Evolutionary conservation across 192 early-diverging fungal species (phyloP).

Genomic region (Cladochytrium replicatum): DNA sequence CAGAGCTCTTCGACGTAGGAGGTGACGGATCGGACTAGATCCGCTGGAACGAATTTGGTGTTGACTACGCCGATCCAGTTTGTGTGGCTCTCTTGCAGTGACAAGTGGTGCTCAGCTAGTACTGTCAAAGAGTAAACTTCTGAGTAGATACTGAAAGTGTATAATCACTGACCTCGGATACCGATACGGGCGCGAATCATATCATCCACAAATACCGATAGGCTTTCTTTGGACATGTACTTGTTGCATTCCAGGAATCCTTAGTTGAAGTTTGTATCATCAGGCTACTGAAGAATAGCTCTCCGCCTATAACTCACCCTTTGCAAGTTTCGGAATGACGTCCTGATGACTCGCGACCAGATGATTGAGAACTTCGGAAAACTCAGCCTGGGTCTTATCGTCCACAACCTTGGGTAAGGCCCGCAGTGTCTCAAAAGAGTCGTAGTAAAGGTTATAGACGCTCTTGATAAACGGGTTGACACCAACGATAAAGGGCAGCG

Average conservation of each 20-base stretch:
- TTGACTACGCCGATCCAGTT: constrained; percentile 81
- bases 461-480: constrained; percentile 85
- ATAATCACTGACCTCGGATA: constrained; percentile 46
- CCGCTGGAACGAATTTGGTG: constrained; percentile 55
- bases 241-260: constrained; percentile 83
- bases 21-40: constrained; percentile 56
- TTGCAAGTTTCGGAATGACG: constrained; percentile 83
- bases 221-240: constrained; percentile 67
- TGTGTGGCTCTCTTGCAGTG: constrained; percentile 50
- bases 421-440: constrained; percentile 64
- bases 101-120: constrained; percentile 84
- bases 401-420: constrained; percentile 52
- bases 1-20: constrained; percentile 75
- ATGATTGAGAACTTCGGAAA: constrained; percentile 57
- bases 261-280: constrained; percentile 3
- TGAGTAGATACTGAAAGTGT: not conserved
- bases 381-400: constrained; percentile 48
- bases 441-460: constrained; percentile 72
- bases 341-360: constrained; percentile 69
- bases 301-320: constrained; percentile 37
- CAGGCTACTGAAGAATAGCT: not conserved
- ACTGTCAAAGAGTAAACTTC: constrained; percentile 25
- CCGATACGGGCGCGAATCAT: constrained; percentile 87
- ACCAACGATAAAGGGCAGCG: constrained; percentile 90
- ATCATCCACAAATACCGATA: constrained; percentile 68